Percentiles rank a stretch among this genome's conserved stretches.
Evolutionary conservation across 2,329 filamentous ascomycete species (phyloP).

Genomic region (Penicillium sp.): DNA sequence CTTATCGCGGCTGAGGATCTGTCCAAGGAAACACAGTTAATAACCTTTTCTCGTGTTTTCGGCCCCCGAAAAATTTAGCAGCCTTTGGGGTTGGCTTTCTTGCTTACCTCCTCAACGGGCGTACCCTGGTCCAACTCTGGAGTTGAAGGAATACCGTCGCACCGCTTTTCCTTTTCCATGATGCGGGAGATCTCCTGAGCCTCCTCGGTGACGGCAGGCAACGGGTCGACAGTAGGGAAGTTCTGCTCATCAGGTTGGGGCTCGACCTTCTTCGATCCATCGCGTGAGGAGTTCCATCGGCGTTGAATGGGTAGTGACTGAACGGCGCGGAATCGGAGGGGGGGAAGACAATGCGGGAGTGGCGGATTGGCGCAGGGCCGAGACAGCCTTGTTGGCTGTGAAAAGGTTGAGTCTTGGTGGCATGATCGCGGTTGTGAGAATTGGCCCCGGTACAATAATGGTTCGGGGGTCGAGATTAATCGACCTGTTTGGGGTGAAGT

Average conservation of each 20-base stretch:
- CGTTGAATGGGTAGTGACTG: constrained; percentile 22
- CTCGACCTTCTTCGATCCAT: constrained; percentile 28
- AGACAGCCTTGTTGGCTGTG: constrained; percentile 33
- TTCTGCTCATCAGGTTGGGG: constrained; percentile 29
- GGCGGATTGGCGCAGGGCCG: constrained; percentile 34
- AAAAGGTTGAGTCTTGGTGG: constrained; percentile 56
- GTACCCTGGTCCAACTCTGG: constrained; percentile 66
- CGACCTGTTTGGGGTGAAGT: constrained; percentile 7
- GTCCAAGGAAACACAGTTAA: constrained; percentile 5
- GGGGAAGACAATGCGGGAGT: constrained; percentile 23
- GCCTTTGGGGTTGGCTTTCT: not conserved
- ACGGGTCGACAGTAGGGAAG: constrained; percentile 52
- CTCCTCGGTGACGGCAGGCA: constrained; percentile 65
- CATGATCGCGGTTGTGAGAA: constrained; percentile 43
- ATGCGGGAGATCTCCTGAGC: constrained; percentile 60
- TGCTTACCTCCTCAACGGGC: constrained; percentile 62
- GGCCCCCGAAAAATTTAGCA: not conserved
- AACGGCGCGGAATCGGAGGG: constrained; percentile 22
- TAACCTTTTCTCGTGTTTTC: not conserved
- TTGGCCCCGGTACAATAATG: constrained; percentile 8
- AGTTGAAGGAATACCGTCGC: constrained; percentile 42
- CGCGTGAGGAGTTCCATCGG: constrained; percentile 39
- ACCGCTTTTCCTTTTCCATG: constrained; percentile 48
- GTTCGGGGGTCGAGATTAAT: constrained; percentile 10
- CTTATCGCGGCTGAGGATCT: constrained; percentile 65